A percentile compares a stretch with the other conserved stretches of the same genome.
phyloP scores from a whole-genome alignment of 768 basidiomycete species.

The Postia placenta region DNA sequence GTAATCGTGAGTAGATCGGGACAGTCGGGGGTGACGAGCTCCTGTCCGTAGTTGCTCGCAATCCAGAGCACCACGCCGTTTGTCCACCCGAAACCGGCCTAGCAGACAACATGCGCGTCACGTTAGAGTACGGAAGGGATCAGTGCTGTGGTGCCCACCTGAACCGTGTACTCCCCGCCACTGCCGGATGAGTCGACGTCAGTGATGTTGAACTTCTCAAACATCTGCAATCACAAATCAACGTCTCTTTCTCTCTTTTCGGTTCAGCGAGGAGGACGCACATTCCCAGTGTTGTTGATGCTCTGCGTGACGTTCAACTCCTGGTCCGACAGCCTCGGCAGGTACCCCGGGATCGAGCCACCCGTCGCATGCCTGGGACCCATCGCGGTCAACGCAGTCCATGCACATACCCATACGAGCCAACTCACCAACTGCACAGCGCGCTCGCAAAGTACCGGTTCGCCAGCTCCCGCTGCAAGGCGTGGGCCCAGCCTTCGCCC shows the following conservation, averaged over 20 bases:
- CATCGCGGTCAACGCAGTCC: neutral
- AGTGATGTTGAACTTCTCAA: conserved; percentile 77
- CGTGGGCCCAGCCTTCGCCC: conserved; percentile 61
- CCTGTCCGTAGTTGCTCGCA: conserved; percentile 56
- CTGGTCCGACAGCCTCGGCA: conserved; percentile 62
- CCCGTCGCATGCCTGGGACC: conserved; percentile 73
- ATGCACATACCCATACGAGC: no score
- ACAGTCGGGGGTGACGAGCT: conserved; percentile 58
- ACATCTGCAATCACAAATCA: no score
- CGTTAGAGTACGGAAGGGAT: neutral
- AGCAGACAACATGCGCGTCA: neutral
- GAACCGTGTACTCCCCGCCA: conserved; percentile 87
- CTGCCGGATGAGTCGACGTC: conserved; percentile 75
- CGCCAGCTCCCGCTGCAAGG: conserved; percentile 65
- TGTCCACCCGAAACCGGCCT: conserved; percentile 86
- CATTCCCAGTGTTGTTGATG: conserved; percentile 65
- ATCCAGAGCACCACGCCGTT: conserved; percentile 79
- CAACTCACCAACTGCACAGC: conserved; percentile 80
- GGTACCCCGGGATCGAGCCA: conserved; percentile 66
- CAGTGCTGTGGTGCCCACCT: conserved; percentile 37
- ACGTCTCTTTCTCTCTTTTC: no score
- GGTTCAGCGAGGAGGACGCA: conserved; percentile 34
- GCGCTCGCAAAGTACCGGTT: conserved; percentile 81
- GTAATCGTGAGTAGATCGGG: conserved; percentile 35
- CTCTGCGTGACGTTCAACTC: conserved; percentile 69